Conservation (phyloP, 108 stramenopile genomes). For the Nannochloropsis gaditana region DNA sequence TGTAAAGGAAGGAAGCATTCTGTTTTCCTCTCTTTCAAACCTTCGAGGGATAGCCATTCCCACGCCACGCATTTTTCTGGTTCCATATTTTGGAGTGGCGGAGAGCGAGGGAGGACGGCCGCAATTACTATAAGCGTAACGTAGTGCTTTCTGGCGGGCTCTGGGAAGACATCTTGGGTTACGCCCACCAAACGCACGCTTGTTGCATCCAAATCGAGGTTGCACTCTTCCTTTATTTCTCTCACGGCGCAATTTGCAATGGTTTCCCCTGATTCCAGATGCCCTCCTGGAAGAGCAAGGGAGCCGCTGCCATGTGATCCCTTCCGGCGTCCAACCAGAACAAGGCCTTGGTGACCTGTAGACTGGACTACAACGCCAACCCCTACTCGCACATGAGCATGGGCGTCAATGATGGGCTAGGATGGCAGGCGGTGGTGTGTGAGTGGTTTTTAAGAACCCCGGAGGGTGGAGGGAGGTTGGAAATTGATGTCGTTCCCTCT, state of each 20-base stretch:
- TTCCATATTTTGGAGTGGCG: conserved; percentile 27
- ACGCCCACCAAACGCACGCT: conserved; percentile 22
- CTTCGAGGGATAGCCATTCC: conserved; percentile 22
- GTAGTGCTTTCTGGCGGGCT: conserved; percentile 27
- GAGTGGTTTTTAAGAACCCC: no score
- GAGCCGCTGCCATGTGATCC: conserved; percentile 30
- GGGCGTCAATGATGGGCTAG: no score
- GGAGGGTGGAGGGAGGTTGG: no score
- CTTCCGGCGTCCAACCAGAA: conserved; percentile 22
- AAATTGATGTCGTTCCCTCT: no score
- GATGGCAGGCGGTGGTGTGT: no score
- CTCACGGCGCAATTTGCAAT: conserved; percentile 21
- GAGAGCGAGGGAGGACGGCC: neutral
- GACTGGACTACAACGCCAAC: conserved; percentile 23
- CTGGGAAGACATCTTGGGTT: conserved; percentile 22
- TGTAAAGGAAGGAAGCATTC: neutral
- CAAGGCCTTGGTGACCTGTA: neutral
- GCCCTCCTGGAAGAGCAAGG: conserved; percentile 31
- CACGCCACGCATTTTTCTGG: conserved; percentile 31
- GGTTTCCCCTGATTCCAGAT: conserved; percentile 24
- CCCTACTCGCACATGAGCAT: conserved; percentile 25
- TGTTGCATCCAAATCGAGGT: conserved; percentile 21
- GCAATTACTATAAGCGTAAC: conserved; percentile 22
- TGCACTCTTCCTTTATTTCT: conserved; percentile 29
- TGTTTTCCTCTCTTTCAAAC: neutral